Evolutionary conservation across 2,329 filamentous ascomycete species (phyloP), one percentile per base, ranked within the genome.

Genomic region (Aspergillus sp.): DNA sequence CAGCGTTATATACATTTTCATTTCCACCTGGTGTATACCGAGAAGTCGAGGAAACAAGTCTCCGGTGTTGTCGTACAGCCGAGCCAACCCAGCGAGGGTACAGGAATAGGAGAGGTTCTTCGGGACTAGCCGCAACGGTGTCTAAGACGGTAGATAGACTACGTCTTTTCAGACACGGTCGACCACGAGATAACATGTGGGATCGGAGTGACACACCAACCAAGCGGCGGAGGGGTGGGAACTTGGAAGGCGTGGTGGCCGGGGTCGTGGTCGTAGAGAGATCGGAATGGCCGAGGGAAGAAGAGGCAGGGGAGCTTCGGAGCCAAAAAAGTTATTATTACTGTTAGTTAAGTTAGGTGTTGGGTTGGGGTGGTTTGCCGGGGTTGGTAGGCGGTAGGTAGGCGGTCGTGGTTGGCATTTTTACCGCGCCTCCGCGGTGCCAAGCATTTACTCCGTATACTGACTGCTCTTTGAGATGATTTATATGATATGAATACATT

Each of bases 61-160:
- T 64, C 39, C 65, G 25, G 25, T 25, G 67, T 27, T 66, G 65
- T 25, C 61, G 67, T 23, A 72, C 61, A 36, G 63, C 64, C 50
- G 72, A 72, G 13, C 73, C 66, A 59, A 72, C 69, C 74, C 75
- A 79, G 63, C 70, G 73, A 55, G 79, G 79, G 64, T 81, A 81
- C 38, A 81, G 76, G 60, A 81, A 81, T 15, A 78, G 71, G 49
- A 81, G 68, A 62, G 78, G 78, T 66, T 80, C 77, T 66, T 77
- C 73, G 62, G 75, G 64, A 67, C 72, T 68, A 66, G 71, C 68
- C 65, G 72, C 66, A 65, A 71, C 70, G 61, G 68, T 73, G 67
- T 79, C 74, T 62, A 74, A 66, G 64, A 74, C 64, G 62, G 71
- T 67, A 61, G 69, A 70, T 60, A 76, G 59, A 65, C 69, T 71